Evolutionary conservation across 768 basidiomycete genomes (phyloP).

Genomic region (Lactarius trivialis): DNA sequence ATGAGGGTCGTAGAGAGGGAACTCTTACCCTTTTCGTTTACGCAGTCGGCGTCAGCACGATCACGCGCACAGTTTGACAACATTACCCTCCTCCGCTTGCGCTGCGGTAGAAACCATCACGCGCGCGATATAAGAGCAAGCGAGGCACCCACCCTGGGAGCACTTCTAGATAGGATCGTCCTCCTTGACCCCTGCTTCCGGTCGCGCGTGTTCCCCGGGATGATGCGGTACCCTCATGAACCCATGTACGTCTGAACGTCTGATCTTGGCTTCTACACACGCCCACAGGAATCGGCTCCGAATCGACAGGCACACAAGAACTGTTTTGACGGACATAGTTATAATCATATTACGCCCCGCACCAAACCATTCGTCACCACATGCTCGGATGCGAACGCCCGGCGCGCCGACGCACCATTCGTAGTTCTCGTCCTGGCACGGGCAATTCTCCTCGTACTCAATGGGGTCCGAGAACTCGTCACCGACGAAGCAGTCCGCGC

Average conservation of each 20-base stretch:
- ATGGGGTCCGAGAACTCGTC: slow-evolving; percentile 86
- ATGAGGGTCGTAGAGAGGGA: too few relatives aligned
- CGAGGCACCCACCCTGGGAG: slow-evolving; percentile 48
- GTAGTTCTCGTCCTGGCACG: slow-evolving; percentile 81
- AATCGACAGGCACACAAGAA: slow-evolving; percentile 78
- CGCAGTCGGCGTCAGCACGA: too few relatives aligned
- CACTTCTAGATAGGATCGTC: slow-evolving; percentile 75
- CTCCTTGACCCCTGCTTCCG: slow-evolving; percentile 47
- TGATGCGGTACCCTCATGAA: slow-evolving; percentile 88
- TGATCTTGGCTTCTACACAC: slow-evolving; percentile 54
- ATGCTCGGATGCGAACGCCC: neutral
- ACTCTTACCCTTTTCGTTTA: too few relatives aligned
- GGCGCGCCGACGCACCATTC: slow-evolving; percentile 70
- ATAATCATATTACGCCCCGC: slow-evolving; percentile 77
- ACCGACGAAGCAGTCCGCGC: slow-evolving; percentile 85
- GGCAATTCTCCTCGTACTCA: slow-evolving; percentile 73
- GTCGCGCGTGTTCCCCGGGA: slow-evolving; percentile 87
- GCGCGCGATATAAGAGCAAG: neutral
- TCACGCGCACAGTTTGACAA: slow-evolving; percentile 58
- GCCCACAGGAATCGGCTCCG: slow-evolving; percentile 77
- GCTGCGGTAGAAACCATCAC: slow-evolving; percentile 37
- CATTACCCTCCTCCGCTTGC: slow-evolving; percentile 70
- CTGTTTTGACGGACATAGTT: slow-evolving; percentile 73
- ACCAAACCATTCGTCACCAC: slow-evolving; percentile 5
- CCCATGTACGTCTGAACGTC: slow-evolving; percentile 68